Evolutionary conservation across 148 eudicot species (phyloP).

Genomic region (Tetragonia tetragonoides): DNA sequence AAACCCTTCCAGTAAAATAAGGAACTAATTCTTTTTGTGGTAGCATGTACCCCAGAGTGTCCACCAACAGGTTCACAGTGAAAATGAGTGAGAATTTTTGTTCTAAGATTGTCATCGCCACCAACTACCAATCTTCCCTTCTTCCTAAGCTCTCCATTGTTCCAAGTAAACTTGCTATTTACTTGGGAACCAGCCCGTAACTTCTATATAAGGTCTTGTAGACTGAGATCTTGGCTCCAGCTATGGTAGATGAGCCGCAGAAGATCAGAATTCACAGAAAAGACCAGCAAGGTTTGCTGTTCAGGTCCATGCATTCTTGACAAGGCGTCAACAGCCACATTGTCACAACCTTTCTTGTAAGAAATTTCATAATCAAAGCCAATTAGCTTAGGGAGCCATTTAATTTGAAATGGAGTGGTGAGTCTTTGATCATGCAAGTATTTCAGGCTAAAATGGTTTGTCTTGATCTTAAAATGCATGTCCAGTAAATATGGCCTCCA

Average conservation of each 20-base stretch:
- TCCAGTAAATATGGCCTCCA: neutral
- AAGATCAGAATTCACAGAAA: neutral
- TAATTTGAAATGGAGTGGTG: neutral
- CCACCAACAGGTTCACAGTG: neutral
- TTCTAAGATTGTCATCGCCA: neutral
- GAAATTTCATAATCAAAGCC: neutral
- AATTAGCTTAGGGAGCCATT: neutral
- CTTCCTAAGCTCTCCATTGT: neutral
- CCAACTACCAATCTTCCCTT: neutral
- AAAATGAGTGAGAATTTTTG: neutral
- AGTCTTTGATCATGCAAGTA: neutral
- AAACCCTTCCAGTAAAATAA: too few species aligned
- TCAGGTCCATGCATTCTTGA: too few species aligned
- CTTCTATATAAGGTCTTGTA: neutral
- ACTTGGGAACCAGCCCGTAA: neutral
- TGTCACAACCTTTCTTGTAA: neutral
- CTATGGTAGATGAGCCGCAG: neutral
- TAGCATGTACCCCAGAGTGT: neutral
- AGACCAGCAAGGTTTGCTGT: neutral
- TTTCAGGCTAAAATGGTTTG: neutral
- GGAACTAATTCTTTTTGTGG: too few species aligned
- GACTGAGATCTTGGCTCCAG: neutral
- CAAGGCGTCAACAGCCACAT: neutral
- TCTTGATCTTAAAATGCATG: neutral
- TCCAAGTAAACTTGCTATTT: too few species aligned